Conservation (phyloP, 306 rosid species). For the Glycine tomentella region DNA sequence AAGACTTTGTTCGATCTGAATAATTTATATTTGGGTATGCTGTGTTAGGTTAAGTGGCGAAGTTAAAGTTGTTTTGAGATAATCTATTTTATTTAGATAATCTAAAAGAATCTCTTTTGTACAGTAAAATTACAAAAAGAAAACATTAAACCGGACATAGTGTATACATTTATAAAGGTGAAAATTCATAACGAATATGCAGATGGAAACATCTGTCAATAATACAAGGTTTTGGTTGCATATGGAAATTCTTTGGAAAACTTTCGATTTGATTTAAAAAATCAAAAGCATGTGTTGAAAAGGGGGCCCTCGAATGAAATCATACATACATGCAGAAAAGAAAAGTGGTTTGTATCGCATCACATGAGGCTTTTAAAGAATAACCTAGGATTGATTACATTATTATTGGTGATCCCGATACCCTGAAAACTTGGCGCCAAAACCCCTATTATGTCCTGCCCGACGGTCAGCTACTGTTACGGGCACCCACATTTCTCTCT, state of each 20-base stretch:
- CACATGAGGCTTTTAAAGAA: neutral
- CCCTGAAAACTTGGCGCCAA: slow-evolving; percentile 62
- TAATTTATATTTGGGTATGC: no score
- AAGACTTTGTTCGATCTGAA: no score
- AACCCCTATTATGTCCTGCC: slow-evolving; percentile 46
- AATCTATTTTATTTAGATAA: no score
- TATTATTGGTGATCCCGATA: slow-evolving; percentile 57
- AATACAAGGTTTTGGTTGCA: neutral
- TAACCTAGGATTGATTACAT: neutral
- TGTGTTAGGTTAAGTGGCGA: no score
- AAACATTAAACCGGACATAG: neutral
- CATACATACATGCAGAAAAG: neutral
- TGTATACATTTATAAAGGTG: neutral
- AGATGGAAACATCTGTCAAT: neutral
- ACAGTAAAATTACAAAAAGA: no score
- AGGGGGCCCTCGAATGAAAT: neutral
- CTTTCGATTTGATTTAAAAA: slow-evolving; percentile 9
- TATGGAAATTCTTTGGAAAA: neutral
- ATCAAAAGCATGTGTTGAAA: neutral
- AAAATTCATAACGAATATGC: neutral
- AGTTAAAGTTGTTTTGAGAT: no score
- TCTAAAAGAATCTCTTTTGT: no score
- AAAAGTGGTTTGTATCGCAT: slow-evolving; percentile 10
- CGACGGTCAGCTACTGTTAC: slow-evolving; percentile 55
- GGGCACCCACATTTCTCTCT: slow-evolving; percentile 38